Conservation (phyloP, 1,284 basidiomycete species). For the Puccinia hordei region DNA sequence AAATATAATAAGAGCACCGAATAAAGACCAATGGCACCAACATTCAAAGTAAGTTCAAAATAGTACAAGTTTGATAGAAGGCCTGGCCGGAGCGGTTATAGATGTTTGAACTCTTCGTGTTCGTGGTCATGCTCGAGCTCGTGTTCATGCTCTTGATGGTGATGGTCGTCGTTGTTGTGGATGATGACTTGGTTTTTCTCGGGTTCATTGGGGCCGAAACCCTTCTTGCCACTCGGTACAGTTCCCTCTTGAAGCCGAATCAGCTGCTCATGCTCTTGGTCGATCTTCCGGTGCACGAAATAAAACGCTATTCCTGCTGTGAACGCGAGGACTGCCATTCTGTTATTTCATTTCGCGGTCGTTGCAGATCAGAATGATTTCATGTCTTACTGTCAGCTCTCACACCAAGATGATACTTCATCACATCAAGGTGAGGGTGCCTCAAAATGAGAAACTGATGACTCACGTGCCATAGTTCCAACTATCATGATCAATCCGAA, state of each 20-base stretch:
- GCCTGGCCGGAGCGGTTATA: not conserved
- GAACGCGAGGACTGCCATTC: constrained; percentile 42
- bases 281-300: constrained; percentile 24
- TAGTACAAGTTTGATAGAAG: not conserved
- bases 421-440: not conserved
- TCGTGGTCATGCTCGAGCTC: not conserved
- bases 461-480: constrained; percentile 51
- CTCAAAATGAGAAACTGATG: not conserved
- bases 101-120: not conserved
- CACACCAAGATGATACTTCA: too few relatives aligned
- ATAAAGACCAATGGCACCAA: not conserved
- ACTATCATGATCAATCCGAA: not conserved
- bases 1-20: not conserved
- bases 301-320: constrained; percentile 32
- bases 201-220: not conserved
- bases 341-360: not conserved
- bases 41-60: too few relatives aligned
- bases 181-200: constrained; percentile 11
- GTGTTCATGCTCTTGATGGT: not conserved
- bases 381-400: not conserved
- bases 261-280: constrained; percentile 38
- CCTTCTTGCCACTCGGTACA: not conserved
- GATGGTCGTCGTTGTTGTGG: not conserved
- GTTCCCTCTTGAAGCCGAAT: constrained; percentile 31
- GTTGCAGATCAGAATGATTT: not conserved